Percentiles rank a stretch among this genome's conserved stretches.
Evolutionary conservation across 257 asterid species (phyloP).

Genomic region (Nicotiana paniculata): DNA sequence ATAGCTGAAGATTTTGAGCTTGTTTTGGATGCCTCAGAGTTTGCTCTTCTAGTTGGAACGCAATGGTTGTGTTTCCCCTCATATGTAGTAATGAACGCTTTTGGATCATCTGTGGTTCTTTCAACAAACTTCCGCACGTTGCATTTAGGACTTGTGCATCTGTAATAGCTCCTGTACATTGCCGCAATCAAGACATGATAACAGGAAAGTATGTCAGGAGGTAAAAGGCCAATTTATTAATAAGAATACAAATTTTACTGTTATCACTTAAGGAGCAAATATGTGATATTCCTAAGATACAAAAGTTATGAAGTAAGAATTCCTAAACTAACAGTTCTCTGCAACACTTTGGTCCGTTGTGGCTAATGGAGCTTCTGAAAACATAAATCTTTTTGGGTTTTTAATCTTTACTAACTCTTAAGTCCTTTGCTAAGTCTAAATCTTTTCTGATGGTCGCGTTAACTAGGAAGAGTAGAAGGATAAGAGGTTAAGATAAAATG

Average conservation of each 20-base stretch:
- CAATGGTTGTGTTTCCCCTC: constrained; percentile 78
- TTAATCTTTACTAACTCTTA: too few relatives aligned
- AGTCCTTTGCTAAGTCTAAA: too few relatives aligned
- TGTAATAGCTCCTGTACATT: constrained; percentile 67
- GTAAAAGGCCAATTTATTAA: too few relatives aligned
- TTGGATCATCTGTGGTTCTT: constrained; percentile 59
- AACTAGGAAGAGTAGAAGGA: not conserved
- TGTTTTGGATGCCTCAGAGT: constrained; percentile 29
- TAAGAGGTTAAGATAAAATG: not conserved
- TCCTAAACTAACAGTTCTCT: too few relatives aligned
- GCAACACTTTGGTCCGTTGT: too few relatives aligned
- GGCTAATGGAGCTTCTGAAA: too few relatives aligned
- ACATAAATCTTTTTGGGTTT: too few relatives aligned
- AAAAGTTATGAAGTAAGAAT: too few relatives aligned
- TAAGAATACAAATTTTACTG: too few relatives aligned
- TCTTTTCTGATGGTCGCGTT: too few relatives aligned
- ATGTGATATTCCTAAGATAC: too few relatives aligned
- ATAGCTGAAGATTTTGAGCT: constrained; percentile 17
- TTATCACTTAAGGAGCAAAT: too few relatives aligned
- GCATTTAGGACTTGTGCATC: constrained; percentile 72
- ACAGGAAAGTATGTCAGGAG: not conserved
- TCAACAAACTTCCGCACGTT: constrained; percentile 67
- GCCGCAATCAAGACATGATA: not conserved
- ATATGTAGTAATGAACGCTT: constrained; percentile 55
- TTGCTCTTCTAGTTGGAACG: constrained; percentile 30